phyloP scores from a whole-genome alignment of 129 eudicot genomes.

The Saposhnikovia divaricata region DNA sequence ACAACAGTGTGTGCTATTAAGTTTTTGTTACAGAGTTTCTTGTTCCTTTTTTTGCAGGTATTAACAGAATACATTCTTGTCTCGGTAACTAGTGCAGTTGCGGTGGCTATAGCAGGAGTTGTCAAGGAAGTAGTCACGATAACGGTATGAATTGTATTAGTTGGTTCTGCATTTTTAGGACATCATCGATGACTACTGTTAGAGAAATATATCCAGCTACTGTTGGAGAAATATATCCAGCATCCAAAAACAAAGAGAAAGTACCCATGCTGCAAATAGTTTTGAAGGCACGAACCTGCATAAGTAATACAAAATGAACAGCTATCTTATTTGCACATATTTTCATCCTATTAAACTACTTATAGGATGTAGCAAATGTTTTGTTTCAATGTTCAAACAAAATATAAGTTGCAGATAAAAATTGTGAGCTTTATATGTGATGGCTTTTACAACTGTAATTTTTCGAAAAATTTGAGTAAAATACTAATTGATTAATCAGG shows the following conservation, averaged over 20 bases:
- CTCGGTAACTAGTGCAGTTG: constrained; percentile 92
- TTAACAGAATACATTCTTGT: constrained; percentile 84
- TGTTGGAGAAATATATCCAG: neutral
- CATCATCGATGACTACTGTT: neutral
- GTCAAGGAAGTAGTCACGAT: constrained; percentile 98
- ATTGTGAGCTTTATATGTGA: neutral
- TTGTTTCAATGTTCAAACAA: neutral
- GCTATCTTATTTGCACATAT: neutral
- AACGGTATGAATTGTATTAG: constrained; percentile 52
- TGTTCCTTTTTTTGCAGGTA: constrained; percentile 46
- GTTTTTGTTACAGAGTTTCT: neutral
- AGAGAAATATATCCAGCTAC: no score
- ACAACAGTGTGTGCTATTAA: neutral
- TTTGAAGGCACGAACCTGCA: neutral
- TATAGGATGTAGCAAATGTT: neutral
- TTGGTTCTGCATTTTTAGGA: neutral
- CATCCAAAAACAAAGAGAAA: neutral
- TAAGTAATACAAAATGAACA: neutral
- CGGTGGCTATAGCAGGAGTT: constrained; percentile 92
- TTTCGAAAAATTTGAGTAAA: no score
- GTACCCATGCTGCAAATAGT: neutral
- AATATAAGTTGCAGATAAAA: neutral
- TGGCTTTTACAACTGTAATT: neutral
- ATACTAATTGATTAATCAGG: no score
- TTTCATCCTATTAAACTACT: neutral